Evolutionary conservation across 805 yeast species (phyloP).

Genomic region (Candida silvatica): DNA sequence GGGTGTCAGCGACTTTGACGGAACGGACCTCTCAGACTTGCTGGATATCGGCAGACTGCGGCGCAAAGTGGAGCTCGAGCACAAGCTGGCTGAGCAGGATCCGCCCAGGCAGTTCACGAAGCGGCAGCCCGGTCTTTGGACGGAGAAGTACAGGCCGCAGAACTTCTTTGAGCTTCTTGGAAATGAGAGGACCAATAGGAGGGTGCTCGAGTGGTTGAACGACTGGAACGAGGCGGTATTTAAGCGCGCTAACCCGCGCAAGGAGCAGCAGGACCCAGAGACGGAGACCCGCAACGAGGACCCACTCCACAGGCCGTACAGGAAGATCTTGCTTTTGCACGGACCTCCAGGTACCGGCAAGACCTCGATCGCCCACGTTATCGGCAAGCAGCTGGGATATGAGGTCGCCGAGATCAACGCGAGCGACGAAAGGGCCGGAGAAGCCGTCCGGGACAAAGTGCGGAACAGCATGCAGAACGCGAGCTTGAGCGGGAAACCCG

Average conservation of each 20-base stretch:
- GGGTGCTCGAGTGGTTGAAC: conserved; percentile 52
- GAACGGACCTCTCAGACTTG: conserved; percentile 4
- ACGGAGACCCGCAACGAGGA: conserved; percentile 25
- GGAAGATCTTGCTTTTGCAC: conserved; percentile 62
- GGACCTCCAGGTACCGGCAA: conserved; percentile 96
- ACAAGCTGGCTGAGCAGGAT: conserved; percentile 9
- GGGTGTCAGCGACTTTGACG: not conserved
- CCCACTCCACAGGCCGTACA: conserved; percentile 48
- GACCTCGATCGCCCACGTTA: conserved; percentile 78
- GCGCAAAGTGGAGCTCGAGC: conserved; percentile 15
- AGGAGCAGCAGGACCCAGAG: conserved; percentile 1
- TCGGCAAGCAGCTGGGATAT: conserved; percentile 78
- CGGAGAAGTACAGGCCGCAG: conserved; percentile 63
- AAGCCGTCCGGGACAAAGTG: conserved; percentile 42
- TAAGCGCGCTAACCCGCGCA: conserved; percentile 26
- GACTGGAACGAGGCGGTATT: conserved; percentile 59
- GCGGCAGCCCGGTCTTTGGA: conserved; percentile 26
- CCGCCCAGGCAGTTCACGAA: conserved; percentile 3
- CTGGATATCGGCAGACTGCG: conserved; percentile 18
- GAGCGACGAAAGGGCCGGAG: conserved; percentile 63
- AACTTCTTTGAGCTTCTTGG: conserved; percentile 62
- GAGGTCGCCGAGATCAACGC: conserved; percentile 82
- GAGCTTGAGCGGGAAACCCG: conserved; percentile 63
- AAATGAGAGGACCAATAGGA: conserved; percentile 55
- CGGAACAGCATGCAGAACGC: conserved; percentile 56